Evolutionary conservation across 1,284 basidiomycete genomes (phyloP).

Genomic region (Fomitiporia mediterranea): DNA sequence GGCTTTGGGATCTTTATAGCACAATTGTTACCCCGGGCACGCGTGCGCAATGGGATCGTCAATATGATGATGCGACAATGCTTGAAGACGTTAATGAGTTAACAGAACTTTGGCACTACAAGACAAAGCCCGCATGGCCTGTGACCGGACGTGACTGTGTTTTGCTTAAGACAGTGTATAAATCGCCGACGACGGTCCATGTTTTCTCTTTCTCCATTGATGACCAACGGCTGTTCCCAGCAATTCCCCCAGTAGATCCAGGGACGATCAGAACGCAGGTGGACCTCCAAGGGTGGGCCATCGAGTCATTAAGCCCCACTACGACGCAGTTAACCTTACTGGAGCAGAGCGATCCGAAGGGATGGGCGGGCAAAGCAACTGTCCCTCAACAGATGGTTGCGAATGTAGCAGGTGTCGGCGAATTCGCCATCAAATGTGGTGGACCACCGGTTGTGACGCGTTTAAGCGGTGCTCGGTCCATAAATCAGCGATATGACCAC

Average conservation of each 20-base stretch:
- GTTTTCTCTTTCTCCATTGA: conserved; percentile 95
- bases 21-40: conserved; percentile 84
- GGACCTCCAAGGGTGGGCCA: conserved; percentile 95
- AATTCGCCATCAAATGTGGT: conserved; percentile 92
- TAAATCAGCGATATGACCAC: conserved; percentile 79
- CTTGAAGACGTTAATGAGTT: conserved; percentile 91
- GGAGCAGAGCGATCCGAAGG: conserved; percentile 96
- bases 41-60: conserved; percentile 84
- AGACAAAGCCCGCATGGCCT: conserved; percentile 87
- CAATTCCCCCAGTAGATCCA: conserved; percentile 65
- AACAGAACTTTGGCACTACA: conserved; percentile 89
- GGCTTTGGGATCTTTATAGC: conserved; percentile 94
- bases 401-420: conserved; percentile 83
- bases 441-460: conserved; percentile 89
- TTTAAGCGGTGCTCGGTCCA: conserved; percentile 74
- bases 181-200: conserved; percentile 92
- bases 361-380: conserved; percentile 94
- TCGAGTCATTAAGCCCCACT: conserved; percentile 92
- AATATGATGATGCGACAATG: conserved; percentile 79
- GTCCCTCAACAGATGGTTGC: conserved; percentile 91
- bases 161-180: conserved; percentile 93
- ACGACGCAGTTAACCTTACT: conserved; percentile 93
- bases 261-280: conserved; percentile 90
- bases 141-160: conserved; percentile 87
- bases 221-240: conserved; percentile 81